Evolutionary conservation across 371 early-diverging fungal genomes (phyloP).

Genomic region (Mortierella sp.): DNA sequence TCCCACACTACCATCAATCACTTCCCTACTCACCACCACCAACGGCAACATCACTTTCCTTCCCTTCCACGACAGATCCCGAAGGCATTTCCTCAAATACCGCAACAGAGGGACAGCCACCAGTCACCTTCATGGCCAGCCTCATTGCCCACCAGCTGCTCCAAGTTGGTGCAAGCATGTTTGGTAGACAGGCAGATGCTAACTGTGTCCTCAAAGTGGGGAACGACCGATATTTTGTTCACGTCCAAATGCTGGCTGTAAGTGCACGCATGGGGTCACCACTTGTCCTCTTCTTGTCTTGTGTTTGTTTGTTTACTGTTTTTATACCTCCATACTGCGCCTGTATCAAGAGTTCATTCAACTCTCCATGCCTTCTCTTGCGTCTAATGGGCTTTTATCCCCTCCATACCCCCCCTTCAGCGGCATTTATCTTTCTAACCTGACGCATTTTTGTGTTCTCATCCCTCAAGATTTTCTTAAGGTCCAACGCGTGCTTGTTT

Average conservation of each 20-base stretch:
- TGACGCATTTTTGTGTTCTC: background rate
- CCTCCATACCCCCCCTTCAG: background rate
- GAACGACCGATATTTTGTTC: slow-evolving; percentile 27
- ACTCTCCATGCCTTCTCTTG: background rate
- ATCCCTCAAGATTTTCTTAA: background rate
- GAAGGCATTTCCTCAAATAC: background rate
- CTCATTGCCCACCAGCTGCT: slow-evolving; percentile 27
- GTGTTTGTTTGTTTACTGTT: background rate
- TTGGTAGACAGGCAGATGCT: slow-evolving; percentile 33
- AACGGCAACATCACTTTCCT: background rate
- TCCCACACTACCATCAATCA: background rate
- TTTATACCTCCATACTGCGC: background rate
- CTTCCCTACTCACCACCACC: background rate
- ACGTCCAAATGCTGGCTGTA: slow-evolving; percentile 47
- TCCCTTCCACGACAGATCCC: background rate
- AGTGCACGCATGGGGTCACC: slow-evolving; percentile 11
- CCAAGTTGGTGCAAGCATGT: slow-evolving; percentile 29
- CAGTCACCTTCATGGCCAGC: slow-evolving; percentile 35
- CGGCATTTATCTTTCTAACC: background rate
- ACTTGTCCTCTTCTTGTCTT: background rate
- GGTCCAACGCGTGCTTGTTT: background rate
- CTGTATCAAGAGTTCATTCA: background rate
- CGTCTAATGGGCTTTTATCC: background rate
- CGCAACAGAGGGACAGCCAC: slow-evolving; percentile 9
- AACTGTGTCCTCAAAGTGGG: slow-evolving; percentile 38